phyloP scores from a whole-genome alignment of 495 filamentous ascomycete species.

The Tuber microsphaerosporum region DNA sequence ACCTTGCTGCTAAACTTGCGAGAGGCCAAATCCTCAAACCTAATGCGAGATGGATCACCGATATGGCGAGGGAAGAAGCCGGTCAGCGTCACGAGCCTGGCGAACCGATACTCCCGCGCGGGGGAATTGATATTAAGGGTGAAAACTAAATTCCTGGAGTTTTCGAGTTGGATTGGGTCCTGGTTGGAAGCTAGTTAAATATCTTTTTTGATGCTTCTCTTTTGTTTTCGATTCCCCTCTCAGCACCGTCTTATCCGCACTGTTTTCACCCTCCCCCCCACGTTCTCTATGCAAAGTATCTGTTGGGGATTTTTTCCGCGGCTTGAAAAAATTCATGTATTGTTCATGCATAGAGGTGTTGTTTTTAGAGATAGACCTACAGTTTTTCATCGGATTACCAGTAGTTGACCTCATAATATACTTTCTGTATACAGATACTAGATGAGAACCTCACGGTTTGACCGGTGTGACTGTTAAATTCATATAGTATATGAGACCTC shows the following conservation, averaged over 20 bases:
- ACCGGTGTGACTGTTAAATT: no score
- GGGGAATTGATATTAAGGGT: slow-evolving; percentile 24
- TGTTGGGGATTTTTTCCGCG: neutral
- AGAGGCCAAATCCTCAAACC: slow-evolving; percentile 49
- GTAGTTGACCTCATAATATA: no score
- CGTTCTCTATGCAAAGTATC: neutral
- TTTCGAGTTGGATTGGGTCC: neutral
- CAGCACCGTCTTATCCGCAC: neutral
- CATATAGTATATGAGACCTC: no score
- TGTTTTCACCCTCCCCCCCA: neutral
- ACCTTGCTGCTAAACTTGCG: slow-evolving; percentile 59
- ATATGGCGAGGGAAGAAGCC: slow-evolving; percentile 66
- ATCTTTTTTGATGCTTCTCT: neutral
- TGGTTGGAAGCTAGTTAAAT: neutral
- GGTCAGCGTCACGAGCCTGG: slow-evolving; percentile 52
- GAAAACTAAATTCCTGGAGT: neutral
- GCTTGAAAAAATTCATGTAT: neutral
- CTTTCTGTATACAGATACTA: no score
- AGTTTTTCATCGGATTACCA: no score
- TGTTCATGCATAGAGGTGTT: neutral
- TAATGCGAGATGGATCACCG: slow-evolving; percentile 63
- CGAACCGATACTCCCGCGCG: slow-evolving; percentile 53
- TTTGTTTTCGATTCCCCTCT: neutral
- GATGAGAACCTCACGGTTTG: no score
- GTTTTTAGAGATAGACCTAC: neutral